Evolutionary conservation across 768 basidiomycete genomes (phyloP).

Genomic region (Leccinum subtestaceum): DNA sequence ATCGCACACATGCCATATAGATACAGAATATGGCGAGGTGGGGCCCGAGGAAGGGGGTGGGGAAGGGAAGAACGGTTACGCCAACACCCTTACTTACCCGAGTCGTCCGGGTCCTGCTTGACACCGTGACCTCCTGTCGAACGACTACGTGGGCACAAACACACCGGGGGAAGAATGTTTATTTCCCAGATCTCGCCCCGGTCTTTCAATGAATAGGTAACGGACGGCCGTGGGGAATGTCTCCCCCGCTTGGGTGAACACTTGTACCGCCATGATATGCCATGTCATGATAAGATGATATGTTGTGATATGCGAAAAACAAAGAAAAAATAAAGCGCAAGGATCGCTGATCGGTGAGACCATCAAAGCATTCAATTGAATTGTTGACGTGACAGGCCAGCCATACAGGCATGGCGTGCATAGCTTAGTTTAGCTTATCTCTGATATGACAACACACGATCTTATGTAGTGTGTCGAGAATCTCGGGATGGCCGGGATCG

Average conservation of each 20-base stretch:
- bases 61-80: background rate
- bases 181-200: background rate
- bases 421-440: slow-evolving; percentile 27
- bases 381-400: background rate
- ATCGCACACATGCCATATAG: background rate
- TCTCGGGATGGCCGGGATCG: background rate
- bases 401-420: background rate
- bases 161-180: background rate
- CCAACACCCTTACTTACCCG: too few relatives aligned
- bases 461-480: background rate
- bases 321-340: background rate
- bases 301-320: background rate
- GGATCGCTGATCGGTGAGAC: background rate
- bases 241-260: background rate
- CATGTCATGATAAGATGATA: background rate
- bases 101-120: background rate
- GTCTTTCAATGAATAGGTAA: background rate
- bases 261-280: background rate
- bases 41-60: background rate
- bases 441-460: slow-evolving; percentile 15
- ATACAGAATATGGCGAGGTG: background rate
- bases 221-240: background rate
- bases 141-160: background rate
- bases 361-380: background rate
- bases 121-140: background rate